These are phyloP conservation scores for Domatiomyces globalis DNA, from an alignment of 2,329 filamentous ascomycete species.

Conservation along the genomic window DNA sequence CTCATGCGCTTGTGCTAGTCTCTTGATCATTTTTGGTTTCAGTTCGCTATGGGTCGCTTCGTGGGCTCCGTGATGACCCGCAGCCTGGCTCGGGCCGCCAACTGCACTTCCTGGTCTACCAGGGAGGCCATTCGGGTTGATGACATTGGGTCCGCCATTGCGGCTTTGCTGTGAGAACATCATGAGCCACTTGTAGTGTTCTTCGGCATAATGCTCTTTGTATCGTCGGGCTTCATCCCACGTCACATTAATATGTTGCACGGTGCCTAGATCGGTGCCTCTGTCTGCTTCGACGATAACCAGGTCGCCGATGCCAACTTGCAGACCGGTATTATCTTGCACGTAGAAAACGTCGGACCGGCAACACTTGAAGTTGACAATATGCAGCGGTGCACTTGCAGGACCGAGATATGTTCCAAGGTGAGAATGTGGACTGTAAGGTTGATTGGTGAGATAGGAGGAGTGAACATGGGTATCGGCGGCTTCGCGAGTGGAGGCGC, in stretches of 20 bases:
- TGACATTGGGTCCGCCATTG: constrained; percentile 28
- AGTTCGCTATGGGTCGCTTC: constrained; percentile 60
- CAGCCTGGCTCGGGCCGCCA: constrained; percentile 58
- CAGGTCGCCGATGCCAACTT: constrained; percentile 78
- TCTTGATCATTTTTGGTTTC: constrained; percentile 93
- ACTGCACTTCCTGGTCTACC: constrained; percentile 56
- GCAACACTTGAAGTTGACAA: constrained; percentile 93
- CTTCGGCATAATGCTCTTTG: constrained; percentile 82
- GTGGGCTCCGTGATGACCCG: constrained; percentile 57
- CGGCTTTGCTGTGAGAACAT: constrained; percentile 78
- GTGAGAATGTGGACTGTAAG: constrained; percentile 14
- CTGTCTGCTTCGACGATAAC: constrained; percentile 97
- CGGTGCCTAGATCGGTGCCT: constrained; percentile 86
- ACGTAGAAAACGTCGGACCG: constrained; percentile 94
- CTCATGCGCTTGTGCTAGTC: constrained; percentile 81
- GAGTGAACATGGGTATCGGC: constrained; percentile 28
- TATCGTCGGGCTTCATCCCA: constrained; percentile 76
- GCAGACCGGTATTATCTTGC: constrained; percentile 83
- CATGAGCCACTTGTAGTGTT: constrained; percentile 97
- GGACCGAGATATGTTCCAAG: constrained; percentile 16
- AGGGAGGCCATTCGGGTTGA: constrained; percentile 40
- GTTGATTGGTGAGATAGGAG: constrained; percentile 9
- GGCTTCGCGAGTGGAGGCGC: constrained; percentile 23
- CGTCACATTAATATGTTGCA: constrained; percentile 74
- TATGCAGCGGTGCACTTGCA: constrained; percentile 60